Base-by-base conservation (phyloP, 805 yeast genomes). In the Teunomyces pallodes region DNA sequence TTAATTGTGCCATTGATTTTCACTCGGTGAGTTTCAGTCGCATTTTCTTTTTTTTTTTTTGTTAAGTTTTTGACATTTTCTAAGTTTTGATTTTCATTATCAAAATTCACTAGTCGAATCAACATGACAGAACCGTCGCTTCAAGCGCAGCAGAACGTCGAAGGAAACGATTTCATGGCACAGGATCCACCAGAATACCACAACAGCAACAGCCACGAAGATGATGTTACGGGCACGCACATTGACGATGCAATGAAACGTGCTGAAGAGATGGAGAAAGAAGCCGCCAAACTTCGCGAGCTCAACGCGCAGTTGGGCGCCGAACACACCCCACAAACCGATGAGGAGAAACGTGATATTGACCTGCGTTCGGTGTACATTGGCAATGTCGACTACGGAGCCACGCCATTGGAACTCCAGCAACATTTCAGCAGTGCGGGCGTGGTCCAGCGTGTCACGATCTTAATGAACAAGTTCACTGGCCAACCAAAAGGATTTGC, bases 401-500 rank as follows among this genome's bases (percentile, higher is more conserved):
- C 91, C 13, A 82, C 88, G 6, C 91, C 95, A 24, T 84, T 84
- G 55, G 96, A 89, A 56, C 73, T 90, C 33, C 92, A 87, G 57
- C 77, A 82, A 51, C 87, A 82, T 57, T 90, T 89, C 66, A 76
- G 81, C 46, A 62, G 77, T 3, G 82, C 82, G 42, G 96, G 96
- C 0, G 75, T 80, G 5, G 86, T 90, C 46, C 84, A 86, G 60
- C 77, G 96, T 57, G 90, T 89, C 30, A 88, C 94, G 3, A 88
- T 90, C 42, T 68, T 86, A 64, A 73, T 80, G 48, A 87, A 89
- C 67, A 85, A 83, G 64, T 66, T 70, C 56, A 83, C 94, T 0
- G 95, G 96, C 5, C 84, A 80, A 53, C 94, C 96, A 39, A 86
- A 86, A 66, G 96, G 96, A 1, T 88, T 77, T 68, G 96, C 96